phyloP scores from a whole-genome alignment of 768 basidiomycete species.

The Auricularia cornea region DNA sequence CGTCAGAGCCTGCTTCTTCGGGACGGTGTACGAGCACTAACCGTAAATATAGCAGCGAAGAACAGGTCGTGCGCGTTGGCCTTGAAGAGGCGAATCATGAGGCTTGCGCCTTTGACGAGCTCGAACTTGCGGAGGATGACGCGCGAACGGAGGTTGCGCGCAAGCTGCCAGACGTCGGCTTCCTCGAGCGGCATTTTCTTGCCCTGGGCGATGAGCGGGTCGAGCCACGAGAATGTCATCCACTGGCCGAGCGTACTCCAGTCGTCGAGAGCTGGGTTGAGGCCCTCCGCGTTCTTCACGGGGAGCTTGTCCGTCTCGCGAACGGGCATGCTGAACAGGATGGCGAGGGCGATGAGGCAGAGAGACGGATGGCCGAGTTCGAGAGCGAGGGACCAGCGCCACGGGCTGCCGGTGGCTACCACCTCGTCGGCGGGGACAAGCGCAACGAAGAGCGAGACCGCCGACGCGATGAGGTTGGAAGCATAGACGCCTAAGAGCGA shows the following conservation, averaged over 20 bases:
- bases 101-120: background rate
- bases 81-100: background rate
- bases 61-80: background rate
- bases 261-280: background rate
- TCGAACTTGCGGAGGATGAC: background rate
- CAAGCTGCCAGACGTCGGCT: background rate
- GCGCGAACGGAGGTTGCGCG: background rate
- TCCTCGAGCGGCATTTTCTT: background rate
- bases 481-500: background rate
- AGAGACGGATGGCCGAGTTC: background rate
- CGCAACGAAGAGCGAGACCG: background rate
- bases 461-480: background rate
- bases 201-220: background rate
- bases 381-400: background rate
- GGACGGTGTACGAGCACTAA: too few relatives aligned
- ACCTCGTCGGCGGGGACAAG: background rate
- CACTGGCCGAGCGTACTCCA: background rate
- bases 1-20: too few relatives aligned
- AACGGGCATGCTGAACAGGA: background rate
- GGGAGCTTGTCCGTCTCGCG: background rate
- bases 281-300: background rate
- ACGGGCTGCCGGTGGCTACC: background rate
- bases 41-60: background rate
- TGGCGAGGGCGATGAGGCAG: background rate
- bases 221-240: background rate